Conservation (phyloP, 202 grass and related monocot species). For the Carex arenaria region DNA sequence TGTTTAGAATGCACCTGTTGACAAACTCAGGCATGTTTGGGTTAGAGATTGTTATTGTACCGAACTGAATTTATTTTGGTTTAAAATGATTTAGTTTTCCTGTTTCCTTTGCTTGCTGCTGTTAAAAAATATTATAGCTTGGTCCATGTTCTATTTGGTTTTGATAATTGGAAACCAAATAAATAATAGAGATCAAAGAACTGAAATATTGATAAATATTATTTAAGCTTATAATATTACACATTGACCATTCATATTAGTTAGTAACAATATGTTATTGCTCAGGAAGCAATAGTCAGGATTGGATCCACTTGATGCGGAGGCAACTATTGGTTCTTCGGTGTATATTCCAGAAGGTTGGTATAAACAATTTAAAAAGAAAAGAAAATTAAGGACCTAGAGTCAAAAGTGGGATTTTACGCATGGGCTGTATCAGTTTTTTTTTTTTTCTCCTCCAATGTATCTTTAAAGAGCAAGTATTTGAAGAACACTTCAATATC, state of each 20-base stretch:
- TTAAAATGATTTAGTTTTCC: background rate
- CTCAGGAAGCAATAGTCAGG: too few relatives aligned
- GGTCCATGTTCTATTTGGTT: background rate
- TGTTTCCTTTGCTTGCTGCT: background rate
- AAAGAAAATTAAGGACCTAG: slow-evolving; percentile 30
- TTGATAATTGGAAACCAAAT: background rate
- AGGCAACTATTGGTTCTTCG: slow-evolving; percentile 38
- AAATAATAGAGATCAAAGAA: background rate
- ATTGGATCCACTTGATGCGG: too few relatives aligned
- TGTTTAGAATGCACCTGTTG: background rate
- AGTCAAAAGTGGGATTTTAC: slow-evolving; percentile 68
- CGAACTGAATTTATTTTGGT: background rate
- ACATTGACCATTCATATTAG: background rate
- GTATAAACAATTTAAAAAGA: slow-evolving; percentile 56
- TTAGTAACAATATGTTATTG: background rate
- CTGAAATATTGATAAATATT: background rate
- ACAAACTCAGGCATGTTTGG: background rate
- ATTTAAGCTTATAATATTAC: background rate
- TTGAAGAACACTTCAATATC: slow-evolving; percentile 51
- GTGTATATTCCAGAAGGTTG: slow-evolving; percentile 60
- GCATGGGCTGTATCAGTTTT: slow-evolving; percentile 44
- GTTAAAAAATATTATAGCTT: background rate
- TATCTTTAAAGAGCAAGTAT: slow-evolving; percentile 44
- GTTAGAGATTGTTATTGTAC: background rate
- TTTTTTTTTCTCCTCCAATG: slow-evolving; percentile 31